These are phyloP conservation scores for Solanum hybrid DNA, from an alignment of 305 asterid genomes.

Conservation along the genomic window DNA sequence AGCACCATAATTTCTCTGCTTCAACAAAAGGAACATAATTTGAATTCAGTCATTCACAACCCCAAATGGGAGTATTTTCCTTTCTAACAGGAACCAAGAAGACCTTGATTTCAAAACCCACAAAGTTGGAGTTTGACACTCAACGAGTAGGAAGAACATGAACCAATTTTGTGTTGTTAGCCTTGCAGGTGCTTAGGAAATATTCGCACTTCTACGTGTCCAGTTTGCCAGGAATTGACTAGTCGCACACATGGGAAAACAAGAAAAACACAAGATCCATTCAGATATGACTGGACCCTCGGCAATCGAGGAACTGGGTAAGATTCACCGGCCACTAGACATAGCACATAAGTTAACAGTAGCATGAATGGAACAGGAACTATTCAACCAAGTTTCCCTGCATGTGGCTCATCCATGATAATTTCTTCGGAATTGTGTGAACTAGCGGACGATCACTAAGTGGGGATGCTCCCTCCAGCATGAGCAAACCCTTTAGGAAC, in stretches of 20 bases:
- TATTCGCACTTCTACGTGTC: not conserved
- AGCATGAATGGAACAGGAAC: not conserved
- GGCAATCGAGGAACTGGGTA: not conserved
- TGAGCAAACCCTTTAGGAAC: not conserved
- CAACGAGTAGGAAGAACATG: not conserved
- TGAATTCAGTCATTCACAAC: not conserved
- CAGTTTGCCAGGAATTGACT: not conserved
- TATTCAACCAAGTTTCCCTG: not conserved
- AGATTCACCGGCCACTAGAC: not conserved
- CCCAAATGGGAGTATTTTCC: not conserved
- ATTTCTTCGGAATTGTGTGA: not conserved
- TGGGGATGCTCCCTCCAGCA: not conserved
- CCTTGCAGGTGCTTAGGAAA: constrained; percentile 4
- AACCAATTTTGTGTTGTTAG: not conserved
- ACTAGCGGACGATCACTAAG: not conserved
- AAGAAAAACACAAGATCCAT: not conserved
- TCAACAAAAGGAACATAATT: constrained; percentile 4
- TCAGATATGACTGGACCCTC: not conserved
- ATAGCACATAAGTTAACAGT: not conserved
- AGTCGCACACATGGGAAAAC: not conserved
- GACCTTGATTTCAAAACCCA: not conserved
- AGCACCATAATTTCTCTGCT: constrained; percentile 12
- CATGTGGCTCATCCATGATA: not conserved
- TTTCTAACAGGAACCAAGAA: not conserved
- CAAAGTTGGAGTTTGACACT: not conserved